Evolutionary conservation across 495 filamentous ascomycete genomes (phyloP), one percentile per base, ranked within the genome.

Genomic region (Trichoderma parareesei): DNA sequence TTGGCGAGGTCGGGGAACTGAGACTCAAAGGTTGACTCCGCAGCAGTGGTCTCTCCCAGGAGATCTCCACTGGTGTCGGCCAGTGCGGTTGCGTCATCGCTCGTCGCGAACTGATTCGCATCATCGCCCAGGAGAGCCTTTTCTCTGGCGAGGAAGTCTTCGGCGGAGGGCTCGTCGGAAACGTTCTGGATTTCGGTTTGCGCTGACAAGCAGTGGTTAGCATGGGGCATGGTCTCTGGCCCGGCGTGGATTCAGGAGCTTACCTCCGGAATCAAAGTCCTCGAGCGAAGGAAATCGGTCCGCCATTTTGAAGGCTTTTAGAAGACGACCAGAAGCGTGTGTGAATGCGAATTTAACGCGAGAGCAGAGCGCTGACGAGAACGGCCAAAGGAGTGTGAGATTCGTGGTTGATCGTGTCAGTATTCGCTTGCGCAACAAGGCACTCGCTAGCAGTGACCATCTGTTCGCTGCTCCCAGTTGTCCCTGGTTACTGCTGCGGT

Each of bases 281-380:
- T 98, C 94, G 73, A 98, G 79, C 27, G 94, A 95, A 63, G 94
- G 94, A 77, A 98, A 98, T 73, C 93, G 82, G 78, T 98, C 92
- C 27, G 94, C 93, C 94, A 98, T 98, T 59, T 72, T 73, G 71
- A 66, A 27, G 10, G 14, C 8, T 35, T 7, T 8, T 13, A 5
- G 2, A 57, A 13, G 33, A 18, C 27, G 20, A 18, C 46, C 4
- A 49, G 46, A 49, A 18, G 18, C 46, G n/a, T 14, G 41, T 18
- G 38, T 27, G 4, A 43, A 61, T 5, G 35, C 13, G 27, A 41
- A 33, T 20, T 18, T 10, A 1, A 11, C 42, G 14, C 18, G 16
- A 20, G 2, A 49, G n/a, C 46, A 41, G 9, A 9, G 37, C 35
- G 38, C 11, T 42, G n/a, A 41, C 38, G 18, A 33, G 10, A 44